phyloP scores from a whole-genome alignment of 2,329 filamentous ascomycete genomes.

The Monilinia fructicola region DNA sequence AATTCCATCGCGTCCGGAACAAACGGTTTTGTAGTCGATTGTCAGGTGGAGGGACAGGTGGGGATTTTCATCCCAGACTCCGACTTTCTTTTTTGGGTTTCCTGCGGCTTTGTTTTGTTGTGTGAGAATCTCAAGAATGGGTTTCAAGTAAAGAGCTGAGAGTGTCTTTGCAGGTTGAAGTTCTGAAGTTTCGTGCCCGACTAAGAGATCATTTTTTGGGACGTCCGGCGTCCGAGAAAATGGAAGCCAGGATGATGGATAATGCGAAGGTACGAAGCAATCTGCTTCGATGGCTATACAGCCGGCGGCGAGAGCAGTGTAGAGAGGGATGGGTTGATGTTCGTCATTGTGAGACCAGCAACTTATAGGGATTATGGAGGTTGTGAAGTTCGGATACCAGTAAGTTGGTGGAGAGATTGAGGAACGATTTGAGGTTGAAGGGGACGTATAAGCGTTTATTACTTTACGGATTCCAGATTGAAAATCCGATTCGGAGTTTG shows the following conservation, averaged over 20 bases:
- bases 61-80: slow-evolving; percentile 31
- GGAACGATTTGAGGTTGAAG: neutral
- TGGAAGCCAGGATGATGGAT: neutral
- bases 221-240: neutral
- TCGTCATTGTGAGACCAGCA: slow-evolving; percentile 57
- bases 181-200: slow-evolving; percentile 55
- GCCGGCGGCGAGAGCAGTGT: slow-evolving; percentile 55
- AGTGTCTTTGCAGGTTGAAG: slow-evolving; percentile 55
- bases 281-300: slow-evolving; percentile 60
- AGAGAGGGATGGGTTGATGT: slow-evolving; percentile 48
- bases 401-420: neutral
- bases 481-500: neutral
- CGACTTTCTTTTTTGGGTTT: slow-evolving; percentile 23
- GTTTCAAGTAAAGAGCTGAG: slow-evolving; percentile 57
- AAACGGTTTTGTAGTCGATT: slow-evolving; percentile 52
- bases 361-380: slow-evolving; percentile 18
- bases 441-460: neutral
- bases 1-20: slow-evolving; percentile 35
- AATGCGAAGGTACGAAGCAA: slow-evolving; percentile 19
- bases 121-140: slow-evolving; percentile 55
- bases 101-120: slow-evolving; percentile 46
- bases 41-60: slow-evolving; percentile 43
- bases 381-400: slow-evolving; percentile 19
- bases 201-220: slow-evolving; percentile 45
- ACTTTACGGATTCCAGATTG: slow-evolving; percentile 4